A percentile compares a stretch with the other conserved stretches of the same genome.
Conservation (phyloP, 805 yeast genomes). For the Sugiyamaella mastotermitis region DNA sequence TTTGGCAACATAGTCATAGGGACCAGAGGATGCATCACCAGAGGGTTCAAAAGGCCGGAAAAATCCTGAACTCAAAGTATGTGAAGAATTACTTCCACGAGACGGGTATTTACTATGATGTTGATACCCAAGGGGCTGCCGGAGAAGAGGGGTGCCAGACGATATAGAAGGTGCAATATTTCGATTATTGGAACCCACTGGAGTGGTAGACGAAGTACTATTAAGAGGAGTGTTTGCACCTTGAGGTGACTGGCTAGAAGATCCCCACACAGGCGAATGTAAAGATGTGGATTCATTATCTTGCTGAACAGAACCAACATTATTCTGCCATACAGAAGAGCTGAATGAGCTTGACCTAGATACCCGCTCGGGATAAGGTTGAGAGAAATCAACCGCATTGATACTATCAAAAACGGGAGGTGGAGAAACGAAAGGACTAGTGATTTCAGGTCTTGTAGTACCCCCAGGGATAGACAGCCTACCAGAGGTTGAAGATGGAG, state of each 20-base stretch:
- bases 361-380: slow-evolving; percentile 6
- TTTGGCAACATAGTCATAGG: background rate
- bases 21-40: background rate
- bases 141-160: no score
- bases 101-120: background rate
- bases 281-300: background rate
- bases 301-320: background rate
- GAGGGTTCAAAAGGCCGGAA: slow-evolving; percentile 3
- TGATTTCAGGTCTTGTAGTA: background rate
- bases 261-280: no score
- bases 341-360: slow-evolving; percentile 18
- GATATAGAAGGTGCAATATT: no score
- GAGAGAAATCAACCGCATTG: slow-evolving; percentile 6
- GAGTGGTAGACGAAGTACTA: no score
- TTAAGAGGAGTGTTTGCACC: no score
- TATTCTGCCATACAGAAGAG: slow-evolving; percentile 16
- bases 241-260: no score
- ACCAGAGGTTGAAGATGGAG: slow-evolving; percentile 14
- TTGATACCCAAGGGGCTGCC: slow-evolving; percentile 3
- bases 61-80: background rate
- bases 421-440: slow-evolving; percentile 14
- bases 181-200: no score
- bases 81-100: slow-evolving; percentile 2
- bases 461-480: slow-evolving; percentile 5
- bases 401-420: slow-evolving; percentile 13